A percentile compares a stretch with the other conserved stretches of the same genome.
phyloP scores from a whole-genome alignment of 2,329 filamentous ascomycete species.

The Penicillium sp. region DNA sequence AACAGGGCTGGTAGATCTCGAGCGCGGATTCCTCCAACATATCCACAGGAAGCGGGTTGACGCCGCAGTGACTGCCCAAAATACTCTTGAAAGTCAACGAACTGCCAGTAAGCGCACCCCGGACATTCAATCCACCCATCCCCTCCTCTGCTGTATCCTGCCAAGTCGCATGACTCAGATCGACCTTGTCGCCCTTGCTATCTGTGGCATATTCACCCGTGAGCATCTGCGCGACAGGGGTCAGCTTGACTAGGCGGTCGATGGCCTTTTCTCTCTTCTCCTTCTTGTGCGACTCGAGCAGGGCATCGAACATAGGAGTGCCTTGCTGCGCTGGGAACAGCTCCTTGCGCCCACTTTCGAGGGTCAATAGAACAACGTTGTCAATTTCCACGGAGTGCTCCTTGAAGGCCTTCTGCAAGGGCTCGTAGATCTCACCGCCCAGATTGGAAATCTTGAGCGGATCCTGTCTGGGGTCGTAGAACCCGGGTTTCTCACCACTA shows the following conservation, averaged over 20 bases:
- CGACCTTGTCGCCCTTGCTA: conserved; percentile 23
- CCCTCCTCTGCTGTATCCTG: conserved; percentile 14
- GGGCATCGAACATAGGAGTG: conserved; percentile 30
- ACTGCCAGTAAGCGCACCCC: conserved; percentile 37
- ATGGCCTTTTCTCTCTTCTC: conserved; percentile 22
- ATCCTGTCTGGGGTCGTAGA: conserved; percentile 34
- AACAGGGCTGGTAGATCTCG: conserved; percentile 40
- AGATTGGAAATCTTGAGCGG: conserved; percentile 39
- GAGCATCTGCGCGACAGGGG: conserved; percentile 31
- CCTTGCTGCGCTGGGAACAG: conserved; percentile 38
- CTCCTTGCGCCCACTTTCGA: conserved; percentile 42
- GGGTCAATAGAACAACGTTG: conserved; percentile 36
- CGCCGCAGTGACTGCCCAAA: conserved; percentile 38
- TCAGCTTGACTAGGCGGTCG: conserved; percentile 27
- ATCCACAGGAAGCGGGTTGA: conserved; percentile 39
- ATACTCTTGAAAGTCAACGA: conserved; percentile 40
- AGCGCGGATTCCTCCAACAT: conserved; percentile 35
- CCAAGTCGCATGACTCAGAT: conserved; percentile 21
- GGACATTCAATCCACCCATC: conserved; percentile 35
- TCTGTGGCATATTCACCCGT: conserved; percentile 35
- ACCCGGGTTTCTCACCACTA: conserved; percentile 11
- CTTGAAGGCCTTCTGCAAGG: conserved; percentile 28
- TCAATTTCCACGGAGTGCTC: conserved; percentile 33
- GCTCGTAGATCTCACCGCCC: conserved; percentile 27
- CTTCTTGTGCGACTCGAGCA: conserved; percentile 28